Conservation (phyloP, 31 red algal species). For the Bonnemaisonia californica region DNA sequence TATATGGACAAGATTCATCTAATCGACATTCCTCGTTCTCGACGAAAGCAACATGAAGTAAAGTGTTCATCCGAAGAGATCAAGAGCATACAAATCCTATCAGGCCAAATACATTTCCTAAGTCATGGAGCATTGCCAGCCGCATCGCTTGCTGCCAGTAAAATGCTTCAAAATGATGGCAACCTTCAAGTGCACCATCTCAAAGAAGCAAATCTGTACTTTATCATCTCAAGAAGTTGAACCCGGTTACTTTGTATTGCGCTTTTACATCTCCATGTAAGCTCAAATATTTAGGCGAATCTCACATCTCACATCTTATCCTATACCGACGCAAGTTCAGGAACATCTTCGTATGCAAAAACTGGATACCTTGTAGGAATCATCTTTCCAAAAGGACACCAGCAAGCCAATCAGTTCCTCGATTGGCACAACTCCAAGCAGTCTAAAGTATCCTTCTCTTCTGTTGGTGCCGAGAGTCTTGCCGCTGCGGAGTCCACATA, state of each 20-base stretch:
- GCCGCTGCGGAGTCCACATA: conserved; percentile 3
- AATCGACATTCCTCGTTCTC: background rate
- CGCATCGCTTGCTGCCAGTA: background rate
- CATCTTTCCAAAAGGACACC: background rate
- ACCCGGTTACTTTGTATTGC: background rate
- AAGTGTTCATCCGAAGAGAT: background rate
- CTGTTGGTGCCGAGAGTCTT: conserved; percentile 8
- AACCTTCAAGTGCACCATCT: background rate
- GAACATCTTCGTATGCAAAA: background rate
- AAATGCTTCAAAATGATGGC: background rate
- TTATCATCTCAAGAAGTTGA: background rate
- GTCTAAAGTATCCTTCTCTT: conserved; percentile 13
- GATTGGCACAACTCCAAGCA: conserved; percentile 21
- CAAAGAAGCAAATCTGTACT: background rate
- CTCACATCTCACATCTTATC: background rate
- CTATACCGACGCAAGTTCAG: background rate
- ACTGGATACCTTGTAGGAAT: conserved; percentile 12
- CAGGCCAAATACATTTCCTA: background rate
- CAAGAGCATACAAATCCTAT: background rate
- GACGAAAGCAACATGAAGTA: background rate
- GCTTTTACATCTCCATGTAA: conserved; percentile 10
- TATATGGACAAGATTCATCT: background rate
- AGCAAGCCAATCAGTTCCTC: background rate
- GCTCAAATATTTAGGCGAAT: background rate
- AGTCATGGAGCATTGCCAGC: background rate